Evolutionary conservation across 176 grass and related monocot species (phyloP), one percentile per base, ranked within the genome.

Genomic region (Elymus sibiricus): DNA sequence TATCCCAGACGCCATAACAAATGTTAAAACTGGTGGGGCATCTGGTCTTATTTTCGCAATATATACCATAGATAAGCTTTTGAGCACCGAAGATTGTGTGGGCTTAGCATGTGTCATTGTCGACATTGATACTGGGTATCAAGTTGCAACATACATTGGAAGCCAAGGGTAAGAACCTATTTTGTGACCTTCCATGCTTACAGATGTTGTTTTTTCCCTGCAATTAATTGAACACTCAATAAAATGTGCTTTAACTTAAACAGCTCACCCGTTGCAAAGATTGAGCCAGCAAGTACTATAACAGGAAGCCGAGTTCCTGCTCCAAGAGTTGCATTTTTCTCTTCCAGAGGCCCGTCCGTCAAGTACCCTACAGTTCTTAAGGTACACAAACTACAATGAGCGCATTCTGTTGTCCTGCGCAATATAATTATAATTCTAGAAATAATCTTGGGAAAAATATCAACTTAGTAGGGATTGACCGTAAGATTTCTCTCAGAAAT

Each of bases 311-410:
- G 39, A 85, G 62, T 85, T 64, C 83, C 11, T 5, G 44, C 83
- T 40, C 62, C 83, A 68, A 85, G 67, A 64, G 83, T 85, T 44
- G 83, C 83, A 78, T 69, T 78, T 43, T 85, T 85, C 32, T 85
- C 83, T 65, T 85, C 83, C 14, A 78, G 83, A 78, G 83, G 83
- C 11, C 83, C 83, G 0, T 85, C 74, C 16, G 28, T 9, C 38
- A 51, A 27, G 38, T 69, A 78, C 17, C 83, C 83, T 78, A 78
- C 83, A 40, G 74, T 85, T 78, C 62, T 85, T 68, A 85, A 85
- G 74, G 83, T 85, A 78, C 11, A 78, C 16, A 85, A 69, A 60
- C 58, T 53, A 62, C 77, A 51, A 55, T 21, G 22, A 77, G 15
- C 7, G 28, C 60, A 85, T 29, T 46, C 31, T 53, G 49, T 67